Evolutionary conservation across 495 filamentous ascomycete species (phyloP).

Genomic region (Parathielavia appendiculata): DNA sequence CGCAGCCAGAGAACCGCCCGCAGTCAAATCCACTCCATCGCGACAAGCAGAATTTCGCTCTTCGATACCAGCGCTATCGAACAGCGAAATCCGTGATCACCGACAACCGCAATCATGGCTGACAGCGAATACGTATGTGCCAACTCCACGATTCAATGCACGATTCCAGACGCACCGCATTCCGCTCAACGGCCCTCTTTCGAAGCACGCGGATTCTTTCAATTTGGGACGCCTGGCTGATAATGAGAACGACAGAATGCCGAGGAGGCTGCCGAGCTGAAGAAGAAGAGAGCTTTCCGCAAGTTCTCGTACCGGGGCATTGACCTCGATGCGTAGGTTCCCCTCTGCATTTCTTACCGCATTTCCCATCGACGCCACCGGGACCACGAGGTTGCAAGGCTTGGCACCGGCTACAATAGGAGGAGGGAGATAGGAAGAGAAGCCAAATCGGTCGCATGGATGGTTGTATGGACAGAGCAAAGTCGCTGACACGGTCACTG

Average conservation of each 20-base stretch:
- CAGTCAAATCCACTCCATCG: conserved; percentile 31
- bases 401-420: background rate
- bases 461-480: background rate
- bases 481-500: conserved; percentile 22
- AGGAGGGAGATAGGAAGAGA: background rate
- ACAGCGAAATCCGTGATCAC: conserved; percentile 37
- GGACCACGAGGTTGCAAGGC: background rate
- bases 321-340: conserved; percentile 93
- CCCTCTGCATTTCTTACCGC: conserved; percentile 14
- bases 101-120: conserved; percentile 72
- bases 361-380: background rate
- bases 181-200: background rate
- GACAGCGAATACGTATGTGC: conserved; percentile 81
- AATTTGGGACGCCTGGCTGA: conserved; percentile 34
- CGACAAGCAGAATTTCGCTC: conserved; percentile 35
- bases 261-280: conserved; percentile 96
- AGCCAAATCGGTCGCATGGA: too few relatives aligned
- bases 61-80: conserved; percentile 38
- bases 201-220: background rate
- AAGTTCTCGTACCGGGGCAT: conserved; percentile 99
- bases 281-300: conserved; percentile 99
- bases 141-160: background rate
- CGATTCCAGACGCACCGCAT: background rate
- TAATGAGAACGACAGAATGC: conserved; percentile 58
- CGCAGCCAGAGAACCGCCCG: conserved; percentile 17